Conservation (phyloP, 2,329 filamentous ascomycete genomes). For the Acephala macrosclerotiorum region DNA sequence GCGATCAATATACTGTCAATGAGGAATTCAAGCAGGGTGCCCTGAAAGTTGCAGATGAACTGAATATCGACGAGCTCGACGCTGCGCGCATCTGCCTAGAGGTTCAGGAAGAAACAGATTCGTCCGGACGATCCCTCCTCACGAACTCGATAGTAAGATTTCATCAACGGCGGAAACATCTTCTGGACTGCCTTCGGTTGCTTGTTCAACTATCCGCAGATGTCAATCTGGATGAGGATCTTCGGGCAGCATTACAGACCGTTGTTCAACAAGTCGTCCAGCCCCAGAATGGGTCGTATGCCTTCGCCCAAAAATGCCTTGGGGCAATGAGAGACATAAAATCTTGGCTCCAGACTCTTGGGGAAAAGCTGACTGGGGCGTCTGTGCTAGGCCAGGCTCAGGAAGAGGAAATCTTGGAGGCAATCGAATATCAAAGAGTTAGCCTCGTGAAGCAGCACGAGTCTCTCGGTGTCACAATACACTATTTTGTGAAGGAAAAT, state of each 20-base stretch:
- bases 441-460: constrained; percentile 92
- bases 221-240: constrained; percentile 47
- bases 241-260: constrained; percentile 59
- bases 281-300: constrained; percentile 50
- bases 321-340: constrained; percentile 79
- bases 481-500: constrained; percentile 78
- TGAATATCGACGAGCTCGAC: constrained; percentile 89
- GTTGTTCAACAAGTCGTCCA: constrained; percentile 62
- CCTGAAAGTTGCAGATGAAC: constrained; percentile 83
- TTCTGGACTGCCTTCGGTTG: constrained; percentile 84
- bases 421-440: constrained; percentile 79
- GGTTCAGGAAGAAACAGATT: constrained; percentile 71
- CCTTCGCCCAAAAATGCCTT: constrained; percentile 78
- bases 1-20: constrained; percentile 81
- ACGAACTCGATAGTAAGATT: constrained; percentile 86
- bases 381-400: constrained; percentile 74
- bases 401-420: constrained; percentile 72
- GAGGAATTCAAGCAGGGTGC: constrained; percentile 85
- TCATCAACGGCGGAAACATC: constrained; percentile 82
- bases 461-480: constrained; percentile 80
- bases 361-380: constrained; percentile 78
- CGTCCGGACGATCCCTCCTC: constrained; percentile 75
- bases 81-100: constrained; percentile 80
- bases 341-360: constrained; percentile 76
- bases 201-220: constrained; percentile 67